phyloP scores from a whole-genome alignment of 306 rosid species.

The Trifolium fragiferum region DNA sequence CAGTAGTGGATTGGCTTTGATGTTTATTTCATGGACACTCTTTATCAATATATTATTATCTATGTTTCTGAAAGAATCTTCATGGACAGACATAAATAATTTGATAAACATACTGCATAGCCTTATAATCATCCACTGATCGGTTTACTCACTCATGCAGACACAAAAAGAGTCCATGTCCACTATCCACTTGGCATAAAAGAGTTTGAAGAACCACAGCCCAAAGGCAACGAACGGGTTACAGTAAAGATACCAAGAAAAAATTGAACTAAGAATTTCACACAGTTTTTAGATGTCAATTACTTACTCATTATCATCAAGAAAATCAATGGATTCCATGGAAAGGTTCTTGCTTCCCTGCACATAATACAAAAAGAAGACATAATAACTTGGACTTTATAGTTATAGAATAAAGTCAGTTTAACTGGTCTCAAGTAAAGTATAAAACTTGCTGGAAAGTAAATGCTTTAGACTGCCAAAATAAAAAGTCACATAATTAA shows the following conservation, averaged over 20 bases:
- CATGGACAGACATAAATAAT: conserved; percentile 3
- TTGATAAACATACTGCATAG: conserved; percentile 12
- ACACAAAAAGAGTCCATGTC: conserved; percentile 25
- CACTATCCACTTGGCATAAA: not conserved
- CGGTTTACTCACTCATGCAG: conserved; percentile 14
- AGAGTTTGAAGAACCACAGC: conserved; percentile 33
- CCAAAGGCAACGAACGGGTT: conserved; percentile 20
- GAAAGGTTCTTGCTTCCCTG: conserved; percentile 27
- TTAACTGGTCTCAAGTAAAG: not conserved
- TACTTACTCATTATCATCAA: conserved; percentile 78
- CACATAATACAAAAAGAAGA: conserved; percentile 5
- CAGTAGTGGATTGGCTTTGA: not conserved
- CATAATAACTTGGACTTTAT: conserved; percentile 14
- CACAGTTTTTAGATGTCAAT: conserved; percentile 43
- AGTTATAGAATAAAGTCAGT: not conserved
- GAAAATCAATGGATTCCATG: conserved; percentile 49
- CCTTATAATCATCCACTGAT: conserved; percentile 24
- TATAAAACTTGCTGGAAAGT: not conserved
- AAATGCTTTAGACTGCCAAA: not conserved
- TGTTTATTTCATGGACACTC: not conserved
- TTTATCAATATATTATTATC: not conserved
- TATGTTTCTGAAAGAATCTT: conserved; percentile 23
- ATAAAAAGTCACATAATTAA: not conserved
- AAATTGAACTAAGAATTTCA: not conserved
- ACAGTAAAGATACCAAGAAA: not conserved